These are phyloP conservation scores for Candida buenavistaensis DNA, from an alignment of 1,139 yeast genomes.

Conservation along the genomic window DNA sequence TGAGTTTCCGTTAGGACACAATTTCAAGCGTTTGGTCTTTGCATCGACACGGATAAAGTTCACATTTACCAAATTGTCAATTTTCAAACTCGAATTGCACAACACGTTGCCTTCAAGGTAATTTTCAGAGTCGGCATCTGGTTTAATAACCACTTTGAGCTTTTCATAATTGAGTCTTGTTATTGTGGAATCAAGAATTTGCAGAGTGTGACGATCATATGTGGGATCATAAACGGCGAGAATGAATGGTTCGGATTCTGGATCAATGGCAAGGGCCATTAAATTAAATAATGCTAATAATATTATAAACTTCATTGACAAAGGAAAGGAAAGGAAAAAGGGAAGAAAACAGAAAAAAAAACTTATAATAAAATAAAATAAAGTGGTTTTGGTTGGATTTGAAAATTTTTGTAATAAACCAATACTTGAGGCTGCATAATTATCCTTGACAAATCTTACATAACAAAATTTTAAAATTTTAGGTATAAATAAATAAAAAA, in stretches of 20 bases:
- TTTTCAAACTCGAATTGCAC: slow-evolving; percentile 6
- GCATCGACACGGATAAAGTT: slow-evolving; percentile 10
- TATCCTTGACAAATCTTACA: no score
- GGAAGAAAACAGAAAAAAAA: no score
- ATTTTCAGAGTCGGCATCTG: not conserved
- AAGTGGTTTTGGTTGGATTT: no score
- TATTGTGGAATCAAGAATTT: slow-evolving; percentile 4
- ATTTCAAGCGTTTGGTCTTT: slow-evolving; percentile 9
- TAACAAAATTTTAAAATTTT: no score
- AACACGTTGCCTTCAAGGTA: slow-evolving; percentile 9
- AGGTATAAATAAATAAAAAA: no score
- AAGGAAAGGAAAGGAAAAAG: no score
- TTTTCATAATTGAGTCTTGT: slow-evolving; percentile 5
- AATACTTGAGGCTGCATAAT: no score
- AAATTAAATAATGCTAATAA: no score
- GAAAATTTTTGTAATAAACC: no score
- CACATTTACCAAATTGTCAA: slow-evolving; percentile 1
- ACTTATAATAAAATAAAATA: no score
- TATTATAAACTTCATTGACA: no score
- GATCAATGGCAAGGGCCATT: no score
- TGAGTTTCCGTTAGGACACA: slow-evolving; percentile 11
- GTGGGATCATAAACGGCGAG: slow-evolving; percentile 10
- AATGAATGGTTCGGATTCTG: slow-evolving; percentile 10
- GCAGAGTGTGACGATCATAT: slow-evolving; percentile 1
- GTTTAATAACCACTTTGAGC: slow-evolving; percentile 5